Percentiles rank a stretch among this genome's conserved stretches.
Conservation (phyloP, 805 yeast genomes). For the Lachancea lanzarotensis region DNA sequence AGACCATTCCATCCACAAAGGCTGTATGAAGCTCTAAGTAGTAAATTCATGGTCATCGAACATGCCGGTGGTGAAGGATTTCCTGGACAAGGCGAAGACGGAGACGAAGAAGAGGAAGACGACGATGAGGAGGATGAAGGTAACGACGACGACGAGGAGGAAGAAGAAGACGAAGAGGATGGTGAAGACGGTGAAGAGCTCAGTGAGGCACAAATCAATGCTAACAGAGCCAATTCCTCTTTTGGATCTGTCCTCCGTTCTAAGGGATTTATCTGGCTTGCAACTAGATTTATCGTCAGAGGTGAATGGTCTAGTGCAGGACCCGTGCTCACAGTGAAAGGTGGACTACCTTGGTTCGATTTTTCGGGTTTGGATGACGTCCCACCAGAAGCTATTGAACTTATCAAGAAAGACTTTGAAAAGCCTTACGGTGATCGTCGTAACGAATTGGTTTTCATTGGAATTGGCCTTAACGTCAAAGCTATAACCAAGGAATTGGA, state of each 20-base stretch:
- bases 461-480: conserved; percentile 31
- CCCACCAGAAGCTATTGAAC: conserved; percentile 30
- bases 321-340: conserved; percentile 36
- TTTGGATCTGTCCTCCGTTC: conserved; percentile 37
- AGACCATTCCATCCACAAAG: conserved; percentile 43
- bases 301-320: conserved; percentile 45
- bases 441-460: conserved; percentile 43
- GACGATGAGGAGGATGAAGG: conserved; percentile 27
- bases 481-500: conserved; percentile 32
- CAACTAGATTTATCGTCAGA: conserved; percentile 35
- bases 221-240: conserved; percentile 34
- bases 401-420: conserved; percentile 34
- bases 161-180: conserved; percentile 25
- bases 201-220: conserved; percentile 29
- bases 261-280: conserved; percentile 42
- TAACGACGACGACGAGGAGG: conserved; percentile 18
- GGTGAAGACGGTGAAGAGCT: conserved; percentile 29
- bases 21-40: conserved; percentile 32
- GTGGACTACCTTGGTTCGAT: conserved; percentile 41
- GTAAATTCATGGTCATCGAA: conserved; percentile 37
- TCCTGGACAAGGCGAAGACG: conserved; percentile 19
- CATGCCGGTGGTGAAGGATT: conserved; percentile 40
- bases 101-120: conserved; percentile 35
- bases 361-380: conserved; percentile 31
- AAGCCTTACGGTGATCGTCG: conserved; percentile 40